A percentile compares a stretch with the other conserved stretches of the same genome.
Conservation (phyloP, 768 basidiomycete genomes). For the Porphyrellus cyaneotinctus region DNA sequence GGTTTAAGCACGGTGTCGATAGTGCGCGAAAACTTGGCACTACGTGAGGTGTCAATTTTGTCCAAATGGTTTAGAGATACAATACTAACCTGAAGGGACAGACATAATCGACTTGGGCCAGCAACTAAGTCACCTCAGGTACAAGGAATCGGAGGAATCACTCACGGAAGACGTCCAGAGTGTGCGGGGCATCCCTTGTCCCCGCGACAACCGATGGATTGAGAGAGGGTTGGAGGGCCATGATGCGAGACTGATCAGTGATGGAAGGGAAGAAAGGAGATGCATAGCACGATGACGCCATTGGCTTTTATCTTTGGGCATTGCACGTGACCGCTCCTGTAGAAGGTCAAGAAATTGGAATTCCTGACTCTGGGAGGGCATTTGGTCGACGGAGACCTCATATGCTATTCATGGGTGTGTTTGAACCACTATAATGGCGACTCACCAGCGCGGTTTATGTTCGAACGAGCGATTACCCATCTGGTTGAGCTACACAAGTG, state of each 20-base stretch:
- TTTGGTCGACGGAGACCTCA: no score
- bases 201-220: constrained; percentile 63
- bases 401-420: no score
- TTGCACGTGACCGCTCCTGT: no score
- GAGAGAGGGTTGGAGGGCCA: constrained; percentile 80
- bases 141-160: background rate
- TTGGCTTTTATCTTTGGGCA: no score
- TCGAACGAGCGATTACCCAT: no score
- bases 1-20: constrained; percentile 63
- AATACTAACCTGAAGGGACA: constrained; percentile 68
- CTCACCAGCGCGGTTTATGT: no score
- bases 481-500: no score
- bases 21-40: constrained; percentile 56
- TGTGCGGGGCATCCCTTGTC: constrained; percentile 57
- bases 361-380: no score
- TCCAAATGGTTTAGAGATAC: background rate
- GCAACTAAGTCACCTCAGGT: background rate
- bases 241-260: constrained; percentile 24
- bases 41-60: constrained; percentile 20
- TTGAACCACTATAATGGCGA: no score
- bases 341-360: no score
- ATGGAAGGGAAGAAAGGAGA: background rate
- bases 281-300: background rate
- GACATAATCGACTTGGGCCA: constrained; percentile 70
- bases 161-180: constrained; percentile 76